phyloP scores from a whole-genome alignment of 805 yeast genomes.

The Starmerella floricola region DNA sequence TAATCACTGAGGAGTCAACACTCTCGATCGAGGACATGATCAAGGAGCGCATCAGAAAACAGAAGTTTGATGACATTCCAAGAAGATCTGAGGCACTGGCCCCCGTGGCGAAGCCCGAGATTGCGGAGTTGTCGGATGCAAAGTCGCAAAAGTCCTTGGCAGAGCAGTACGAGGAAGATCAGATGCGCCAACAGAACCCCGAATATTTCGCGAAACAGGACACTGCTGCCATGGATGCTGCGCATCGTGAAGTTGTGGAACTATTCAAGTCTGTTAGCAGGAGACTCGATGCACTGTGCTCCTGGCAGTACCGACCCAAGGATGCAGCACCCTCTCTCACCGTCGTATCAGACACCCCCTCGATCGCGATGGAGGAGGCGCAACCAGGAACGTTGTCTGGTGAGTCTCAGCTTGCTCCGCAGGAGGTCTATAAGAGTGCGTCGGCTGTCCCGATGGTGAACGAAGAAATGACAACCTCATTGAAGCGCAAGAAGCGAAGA shows the following conservation, averaged over 20 bases:
- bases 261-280: constrained; percentile 51
- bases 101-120: constrained; percentile 19
- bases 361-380: constrained; percentile 89
- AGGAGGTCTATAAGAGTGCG: constrained; percentile 59
- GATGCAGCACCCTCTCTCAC: constrained; percentile 71
- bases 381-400: constrained; percentile 76
- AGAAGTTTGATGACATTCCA: constrained; percentile 73
- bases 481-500: constrained; percentile 61
- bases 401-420: constrained; percentile 79
- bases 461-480: constrained; percentile 19
- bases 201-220: constrained; percentile 37
- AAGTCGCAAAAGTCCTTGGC: constrained; percentile 84
- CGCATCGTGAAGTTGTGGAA: constrained; percentile 66
- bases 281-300: constrained; percentile 74
- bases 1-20: constrained; percentile 78
- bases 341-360: constrained; percentile 68
- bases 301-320: constrained; percentile 91
- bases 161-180: constrained; percentile 82
- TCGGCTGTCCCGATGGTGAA: constrained; percentile 16
- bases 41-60: constrained; percentile 61
- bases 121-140: constrained; percentile 61
- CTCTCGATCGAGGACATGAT: constrained; percentile 81
- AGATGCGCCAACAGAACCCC: constrained; percentile 31
- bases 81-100: constrained; percentile 41
- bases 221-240: constrained; percentile 52